Evolutionary conservation across 495 filamentous ascomycete species (phyloP), one percentile per base, ranked within the genome.

Genomic region (Hypomontagnella submonticulosa): DNA sequence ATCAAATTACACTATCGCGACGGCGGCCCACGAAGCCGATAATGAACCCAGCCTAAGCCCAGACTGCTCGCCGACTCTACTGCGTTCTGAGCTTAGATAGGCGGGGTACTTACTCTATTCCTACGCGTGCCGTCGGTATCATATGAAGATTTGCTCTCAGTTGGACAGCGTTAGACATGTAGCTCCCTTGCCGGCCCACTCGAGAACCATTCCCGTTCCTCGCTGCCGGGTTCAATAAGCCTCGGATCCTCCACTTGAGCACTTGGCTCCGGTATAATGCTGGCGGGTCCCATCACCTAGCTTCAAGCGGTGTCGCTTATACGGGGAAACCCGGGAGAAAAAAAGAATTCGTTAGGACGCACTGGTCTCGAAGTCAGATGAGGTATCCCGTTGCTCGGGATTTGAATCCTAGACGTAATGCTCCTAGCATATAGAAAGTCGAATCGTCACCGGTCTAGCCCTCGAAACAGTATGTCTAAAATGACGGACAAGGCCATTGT

Each of bases 1-100:
- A 20, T 38, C 57, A 57, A 44, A 61, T 61, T 57, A 54, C 57
- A 49, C 27, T 63, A 58, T 63, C 49, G 49, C 59, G 34, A 48
- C 54, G n/a, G 32, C 65, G 65, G 65, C 32, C 60, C 56, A 64
- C 36, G 34, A 61, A 53, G 42, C 60, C 60, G 55, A 51, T 32
- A 36, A 60, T 37, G 50, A 46, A 37, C 11, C 11, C 44, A 32
- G 27, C 41, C 32, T 37, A 44, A 46, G 30, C 11, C 11, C 44
- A 32, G 27, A 33, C 32, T 32, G 9, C 15, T 60, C 43, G 33
- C 62, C 56, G 50, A 56, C 42, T 55, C 34, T 53, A 46, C 55
- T 27, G 16, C 42, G 18, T 50, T 55, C 48, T 55, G 44, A 55
- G 47, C 23, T 55, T 59, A 58, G 38, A n/a, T 16, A 19, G 20